Evolutionary conservation across 306 rosid species (phyloP), one percentile per base, ranked within the genome.

Genomic region (Vachellia pachyceras): DNA sequence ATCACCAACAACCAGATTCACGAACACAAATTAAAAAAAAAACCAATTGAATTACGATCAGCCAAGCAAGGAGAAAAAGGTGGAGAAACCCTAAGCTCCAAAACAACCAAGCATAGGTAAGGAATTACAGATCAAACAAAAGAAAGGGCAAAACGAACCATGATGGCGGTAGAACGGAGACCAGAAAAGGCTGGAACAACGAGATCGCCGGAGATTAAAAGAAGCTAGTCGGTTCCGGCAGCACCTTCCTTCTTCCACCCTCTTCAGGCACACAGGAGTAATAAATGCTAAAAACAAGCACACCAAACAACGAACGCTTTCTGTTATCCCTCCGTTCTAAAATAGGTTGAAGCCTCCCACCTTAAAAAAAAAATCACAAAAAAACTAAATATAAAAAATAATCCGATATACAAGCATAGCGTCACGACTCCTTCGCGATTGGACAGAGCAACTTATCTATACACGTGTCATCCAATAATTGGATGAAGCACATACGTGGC

Each of bases 371-470:
- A 5, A 8, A 23, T 2, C 11, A n/a, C 5, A 11, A 11, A 8
- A 22, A 57, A 20, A 22, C 0, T 8, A 42, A 22, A 73, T 40
- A n/a, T 18, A 8, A 74, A 5, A n/a, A 20, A 54, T 73, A 49
- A 33, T 66, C 68, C 77, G 78, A 23, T n/a, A n/a, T n/a, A n/a
- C 90, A 78, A 55, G 23, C 11, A 41, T 3, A 45, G 52, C 87
- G 90, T 87, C 90, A 84, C 87, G 80, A 10, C 72, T 84, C 77
- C 68, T 84, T 84, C 45, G 75, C 82, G 0, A 84, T 87, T 84
- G 65, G 78, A 23, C 11, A 20, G 13, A 6, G 35, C 35, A 3
- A 39, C 14, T 35, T 37, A 36, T 0, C 0, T 10, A 3, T 0
- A 10, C n/a, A 73, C 77, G 66, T 20, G 77, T 52, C 66, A 1